Base-by-base conservation (phyloP, 2,329 filamentous ascomycete genomes). In the Colletotrichum higginsianum region DNA sequence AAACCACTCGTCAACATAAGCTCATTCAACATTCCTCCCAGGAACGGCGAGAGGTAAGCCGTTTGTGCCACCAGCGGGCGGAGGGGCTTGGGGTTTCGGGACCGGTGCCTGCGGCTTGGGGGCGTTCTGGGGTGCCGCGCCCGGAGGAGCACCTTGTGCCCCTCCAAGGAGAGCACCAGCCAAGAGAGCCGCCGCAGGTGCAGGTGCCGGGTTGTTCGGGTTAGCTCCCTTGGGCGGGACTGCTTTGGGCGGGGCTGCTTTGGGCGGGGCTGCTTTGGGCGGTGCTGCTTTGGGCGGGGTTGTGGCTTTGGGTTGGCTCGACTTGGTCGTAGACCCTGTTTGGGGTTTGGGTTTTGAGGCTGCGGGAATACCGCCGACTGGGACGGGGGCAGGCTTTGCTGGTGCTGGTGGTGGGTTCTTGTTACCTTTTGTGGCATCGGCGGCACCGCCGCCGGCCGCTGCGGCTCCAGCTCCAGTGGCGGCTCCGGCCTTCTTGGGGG, bases 1-100 rank as follows among this genome's bases (percentile, higher is more conserved):
- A 63, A 63, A 63, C n/a, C 46, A 63, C 58, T 63, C 52, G 68
- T 71, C 68, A 71, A 63, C 52, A 67, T 49, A 11, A 23, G 49
- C 49, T 71, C 52, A 68, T 23, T 49, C 52, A 46, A 23, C 15
- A 13, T 42, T 63, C 38, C 30, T 68, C 21, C 57, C 65, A n/a
- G 58, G 68, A 18, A 63, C 52, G 12, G 68, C 64, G 11, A 71
- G 57, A 46, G 68, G 68, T 16, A 68, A n/a, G 16, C 42, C 4
- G 16, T 58, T 11, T 26, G 57, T 52, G 35, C 52, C 38, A 53
- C 50, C 50, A 26, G 26, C 26, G 26, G 26, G 26, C 26, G 26
- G 26, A 26, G 26, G 26, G 26, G 26, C 26, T 26, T 26, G 26
- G 26, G 26, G 26, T 26, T 26, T 26, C 9, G 53, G 60, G 18